Percentiles rank a stretch among this genome's conserved stretches.
phyloP scores from a whole-genome alignment of 192 early-diverging fungal genomes.

The Mortierella antarctica region DNA sequence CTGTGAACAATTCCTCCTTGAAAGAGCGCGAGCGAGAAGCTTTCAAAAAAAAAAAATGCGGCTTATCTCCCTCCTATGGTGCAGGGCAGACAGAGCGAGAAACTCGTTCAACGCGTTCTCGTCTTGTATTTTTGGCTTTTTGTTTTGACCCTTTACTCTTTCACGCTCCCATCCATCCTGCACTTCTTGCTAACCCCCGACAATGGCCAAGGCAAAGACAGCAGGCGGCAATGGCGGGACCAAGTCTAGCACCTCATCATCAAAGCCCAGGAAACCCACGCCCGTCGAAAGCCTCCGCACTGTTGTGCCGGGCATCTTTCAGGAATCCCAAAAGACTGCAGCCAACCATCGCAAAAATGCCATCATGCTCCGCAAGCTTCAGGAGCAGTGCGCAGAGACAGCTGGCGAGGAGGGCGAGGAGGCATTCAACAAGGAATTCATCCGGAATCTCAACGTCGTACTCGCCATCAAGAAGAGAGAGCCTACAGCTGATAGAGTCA shows the following conservation, averaged over 20 bases:
- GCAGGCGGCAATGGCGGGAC: constrained; percentile 6
- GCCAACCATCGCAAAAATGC: constrained; percentile 77
- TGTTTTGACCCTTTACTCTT: background rate
- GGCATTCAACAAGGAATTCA: constrained; percentile 79
- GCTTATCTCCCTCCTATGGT: background rate
- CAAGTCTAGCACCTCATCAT: constrained; percentile 1
- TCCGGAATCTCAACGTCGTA: constrained; percentile 84
- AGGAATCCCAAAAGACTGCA: constrained; percentile 75
- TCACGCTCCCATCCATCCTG: background rate
- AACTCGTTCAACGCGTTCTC: too few relatives aligned
- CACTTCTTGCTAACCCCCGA: background rate
- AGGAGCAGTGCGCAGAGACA: constrained; percentile 62
- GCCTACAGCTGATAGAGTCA: constrained; percentile 73
- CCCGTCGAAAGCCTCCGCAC: constrained; percentile 53
- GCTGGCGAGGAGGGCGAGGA: constrained; percentile 64
- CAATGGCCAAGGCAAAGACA: constrained; percentile 29
- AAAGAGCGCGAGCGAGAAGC: too few relatives aligned
- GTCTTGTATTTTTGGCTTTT: background rate
- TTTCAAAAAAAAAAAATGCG: too few relatives aligned
- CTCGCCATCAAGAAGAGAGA: constrained; percentile 81
- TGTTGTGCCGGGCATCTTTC: constrained; percentile 75
- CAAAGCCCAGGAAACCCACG: constrained; percentile 53
- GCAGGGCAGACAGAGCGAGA: too few relatives aligned
- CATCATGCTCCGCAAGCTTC: constrained; percentile 80
- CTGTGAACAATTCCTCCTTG: background rate